Conservation (phyloP, 805 yeast species). For the Kodamaea nitidulidarum region DNA sequence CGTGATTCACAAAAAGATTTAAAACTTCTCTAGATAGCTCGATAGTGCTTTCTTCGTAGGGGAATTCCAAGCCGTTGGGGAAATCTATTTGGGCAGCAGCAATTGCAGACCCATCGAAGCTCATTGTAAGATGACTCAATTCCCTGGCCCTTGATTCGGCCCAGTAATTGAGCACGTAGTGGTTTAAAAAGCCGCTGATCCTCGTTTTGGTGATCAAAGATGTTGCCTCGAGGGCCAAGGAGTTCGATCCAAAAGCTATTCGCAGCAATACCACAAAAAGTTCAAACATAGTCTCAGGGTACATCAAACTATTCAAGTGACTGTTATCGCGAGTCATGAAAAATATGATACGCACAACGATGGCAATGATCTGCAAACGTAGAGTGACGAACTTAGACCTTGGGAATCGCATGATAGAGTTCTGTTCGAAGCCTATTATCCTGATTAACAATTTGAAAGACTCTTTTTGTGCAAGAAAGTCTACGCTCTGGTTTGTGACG, state of each 20-base stretch:
- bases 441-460: constrained; percentile 39
- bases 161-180: constrained; percentile 41
- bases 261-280: constrained; percentile 49
- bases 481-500: constrained; percentile 22
- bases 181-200: constrained; percentile 20
- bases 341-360: constrained; percentile 35
- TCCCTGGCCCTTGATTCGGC: constrained; percentile 41
- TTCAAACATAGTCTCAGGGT: constrained; percentile 42
- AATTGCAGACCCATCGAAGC: constrained; percentile 15
- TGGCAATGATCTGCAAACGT: constrained; percentile 39
- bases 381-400: constrained; percentile 35
- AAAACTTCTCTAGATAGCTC: constrained; percentile 69
- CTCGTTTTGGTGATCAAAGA: constrained; percentile 34
- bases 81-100: constrained; percentile 40
- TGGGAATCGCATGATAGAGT: constrained; percentile 40
- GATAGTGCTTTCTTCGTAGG: constrained; percentile 58
- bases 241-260: constrained; percentile 47
- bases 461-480: constrained; percentile 32
- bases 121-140: constrained; percentile 24
- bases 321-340: constrained; percentile 33
- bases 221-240: constrained; percentile 36
- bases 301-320: constrained; percentile 30
- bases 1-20: constrained; percentile 64
- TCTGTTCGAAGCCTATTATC: constrained; percentile 48
- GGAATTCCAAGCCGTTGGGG: constrained; percentile 59